Evolutionary conservation across 257 asterid genomes (phyloP), one percentile per base, ranked within the genome.

Genomic region (Plantago major): DNA sequence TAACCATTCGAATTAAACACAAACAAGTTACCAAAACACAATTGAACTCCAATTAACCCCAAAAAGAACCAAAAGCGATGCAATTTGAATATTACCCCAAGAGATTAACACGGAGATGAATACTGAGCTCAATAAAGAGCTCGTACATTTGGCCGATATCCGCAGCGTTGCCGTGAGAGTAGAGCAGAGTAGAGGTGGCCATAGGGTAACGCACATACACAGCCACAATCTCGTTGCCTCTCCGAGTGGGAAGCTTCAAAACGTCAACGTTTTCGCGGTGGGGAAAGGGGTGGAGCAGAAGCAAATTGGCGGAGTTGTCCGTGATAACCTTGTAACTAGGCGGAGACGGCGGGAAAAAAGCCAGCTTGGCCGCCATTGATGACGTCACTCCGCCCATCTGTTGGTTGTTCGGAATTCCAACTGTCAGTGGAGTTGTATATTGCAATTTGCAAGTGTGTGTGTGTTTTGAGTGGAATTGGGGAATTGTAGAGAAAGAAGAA

Each of bases 71-170:
- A 8, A 40, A 42, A 58, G 37, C 26, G 44, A 30, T 22, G 26
- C 26, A 22, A 22, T 22, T 22, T 2, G 6, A 72, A 55, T 6
- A 72, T 74, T 83, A 90, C 97, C 96, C 96, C 81, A 90, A 52
- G 42, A 90, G 84, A 79, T 90, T 90, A 58, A 87, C 95, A 71
- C 84, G 81, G 68, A 90, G 89, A 55, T 87, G 97, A 79, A 87
- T 81, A 68, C 96, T 87, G 66, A 90, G 90, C 95, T 90, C 93
- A 46, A 85, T 55, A 16, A 90, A 87, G 56, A 90, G 95, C 86
- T 90, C 96, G 56, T 87, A 90, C 96, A 87, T 87, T 87, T 90
- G 97, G 0, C 97, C 96, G n/a, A 87, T 45, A 78, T 90, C 97
- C 52, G 95, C 95, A 17, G 97, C 97, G 75, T 90, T 90, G 7